phyloP scores from a whole-genome alignment of 768 basidiomycete genomes.

The Porphyrellus cyaneotinctus region DNA sequence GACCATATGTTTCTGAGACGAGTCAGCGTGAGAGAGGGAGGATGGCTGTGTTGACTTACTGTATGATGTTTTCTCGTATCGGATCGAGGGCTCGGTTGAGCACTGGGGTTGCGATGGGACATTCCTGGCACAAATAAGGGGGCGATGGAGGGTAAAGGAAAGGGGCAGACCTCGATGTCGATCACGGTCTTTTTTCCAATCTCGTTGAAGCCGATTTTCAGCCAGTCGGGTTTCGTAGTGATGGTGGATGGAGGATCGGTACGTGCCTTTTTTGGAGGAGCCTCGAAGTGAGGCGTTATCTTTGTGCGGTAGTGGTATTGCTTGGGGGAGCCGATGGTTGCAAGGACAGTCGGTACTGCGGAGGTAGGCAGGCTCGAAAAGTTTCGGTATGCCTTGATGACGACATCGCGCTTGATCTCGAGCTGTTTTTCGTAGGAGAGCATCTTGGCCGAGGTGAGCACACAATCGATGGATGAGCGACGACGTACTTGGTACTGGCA shows the following conservation, averaged over 20 bases:
- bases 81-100: slow-evolving; percentile 64
- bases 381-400: slow-evolving; percentile 77
- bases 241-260: background rate
- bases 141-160: background rate
- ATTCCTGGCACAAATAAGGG: slow-evolving; percentile 53
- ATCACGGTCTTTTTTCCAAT: slow-evolving; percentile 69
- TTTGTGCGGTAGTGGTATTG: slow-evolving; percentile 95
- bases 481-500: slow-evolving; percentile 85
- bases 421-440: slow-evolving; percentile 85
- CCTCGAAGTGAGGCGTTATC: slow-evolving; percentile 94
- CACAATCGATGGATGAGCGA: background rate
- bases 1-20: slow-evolving; percentile 64
- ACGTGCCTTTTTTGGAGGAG: slow-evolving; percentile 50
- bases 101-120: slow-evolving; percentile 81
- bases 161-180: slow-evolving; percentile 78
- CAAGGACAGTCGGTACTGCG: slow-evolving; percentile 58
- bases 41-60: slow-evolving; percentile 39
- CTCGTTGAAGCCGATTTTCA: slow-evolving; percentile 87
- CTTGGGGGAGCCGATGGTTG: slow-evolving; percentile 83
- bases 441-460: slow-evolving; percentile 48
- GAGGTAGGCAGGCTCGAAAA: slow-evolving; percentile 59
- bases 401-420: slow-evolving; percentile 78
- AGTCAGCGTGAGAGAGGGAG: slow-evolving; percentile 2
- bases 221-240: slow-evolving; percentile 53
- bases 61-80: slow-evolving; percentile 62